Percentiles rank a stretch among this genome's conserved stretches.
Conservation (phyloP, 257 asterid species). For the Primulina eburnea region DNA sequence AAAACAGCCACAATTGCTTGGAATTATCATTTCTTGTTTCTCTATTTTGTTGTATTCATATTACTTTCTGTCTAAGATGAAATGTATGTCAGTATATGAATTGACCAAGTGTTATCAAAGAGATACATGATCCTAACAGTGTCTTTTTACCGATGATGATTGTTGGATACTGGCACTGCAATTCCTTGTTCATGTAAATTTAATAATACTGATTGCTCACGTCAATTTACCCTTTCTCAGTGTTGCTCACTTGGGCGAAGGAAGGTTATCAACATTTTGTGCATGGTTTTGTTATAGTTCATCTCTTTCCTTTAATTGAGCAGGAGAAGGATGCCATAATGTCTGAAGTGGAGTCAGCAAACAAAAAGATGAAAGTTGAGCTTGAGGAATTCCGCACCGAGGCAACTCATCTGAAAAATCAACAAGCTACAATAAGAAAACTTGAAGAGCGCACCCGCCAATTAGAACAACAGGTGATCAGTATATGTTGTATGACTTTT, state of each 20-base stretch:
- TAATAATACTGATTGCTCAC: neutral
- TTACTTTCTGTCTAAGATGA: no score
- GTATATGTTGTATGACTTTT: conserved; percentile 13
- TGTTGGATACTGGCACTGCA: no score
- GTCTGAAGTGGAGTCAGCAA: conserved; percentile 89
- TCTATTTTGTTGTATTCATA: no score
- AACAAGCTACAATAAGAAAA: conserved; percentile 93
- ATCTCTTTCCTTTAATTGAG: conserved; percentile 20
- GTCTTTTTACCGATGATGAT: no score
- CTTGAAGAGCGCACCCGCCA: conserved; percentile 98
- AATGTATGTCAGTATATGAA: no score
- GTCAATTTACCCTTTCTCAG: conserved; percentile 6
- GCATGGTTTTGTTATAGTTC: conserved; percentile 10
- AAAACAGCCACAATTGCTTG: no score
- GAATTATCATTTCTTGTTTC: no score
- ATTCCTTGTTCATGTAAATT: no score
- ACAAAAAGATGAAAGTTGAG: conserved; percentile 97
- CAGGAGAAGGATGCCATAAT: conserved; percentile 91
- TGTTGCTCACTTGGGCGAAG: conserved; percentile 7
- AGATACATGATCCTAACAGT: no score
- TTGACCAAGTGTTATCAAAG: no score
- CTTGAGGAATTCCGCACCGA: conserved; percentile 96
- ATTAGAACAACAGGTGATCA: conserved; percentile 88
- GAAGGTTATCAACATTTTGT: conserved; percentile 20
- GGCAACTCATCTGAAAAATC: conserved; percentile 95